Evolutionary conservation across 805 yeast species (phyloP), one percentile per base, ranked within the genome.

Genomic region (Lipomyces mesembrius): DNA sequence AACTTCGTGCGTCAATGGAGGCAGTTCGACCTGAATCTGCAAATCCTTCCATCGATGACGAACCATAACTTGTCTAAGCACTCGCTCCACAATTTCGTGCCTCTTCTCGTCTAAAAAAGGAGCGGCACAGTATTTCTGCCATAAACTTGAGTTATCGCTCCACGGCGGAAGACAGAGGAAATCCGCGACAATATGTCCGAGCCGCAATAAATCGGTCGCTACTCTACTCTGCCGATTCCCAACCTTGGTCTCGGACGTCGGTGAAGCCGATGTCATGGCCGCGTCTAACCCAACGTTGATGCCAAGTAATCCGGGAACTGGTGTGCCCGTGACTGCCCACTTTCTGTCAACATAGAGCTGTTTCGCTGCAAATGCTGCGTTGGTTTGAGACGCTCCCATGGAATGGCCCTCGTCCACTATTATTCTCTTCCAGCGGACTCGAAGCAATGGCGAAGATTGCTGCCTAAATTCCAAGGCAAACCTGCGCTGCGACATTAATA

Each of bases 321-420:
- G 92, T 0, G 93, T 88, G 37, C 93, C 92, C 0, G 90, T 86
- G 0, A 88, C 90, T 0, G 88, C 87, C 93, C 93, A 88, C 67
- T 84, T 81, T 60, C 91, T 80, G 72, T 88, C 93, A 8, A 84
- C 84, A 59, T 77, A 75, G 57, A 89, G 73, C 27, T 79, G 77
- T 43, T 79, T 80, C 22, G 90, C 86, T 43, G 85, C 73, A 8
- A 76, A 73, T 7, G 85, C 87, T 0, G 85, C 81, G 60, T 84
- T 79, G 0, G 90, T 81, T 1, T 81, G 75, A 63, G 82, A 82
- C 7, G 88, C 81, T 66, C 80, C 82, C 84, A 88, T 82, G 34
- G 87, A 82, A 74, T 88, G 92, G 0, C 92, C 92, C 75, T 88
- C 93, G 75, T 88, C 93, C n/a, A 89, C 85, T 20, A 89, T 87